Evolutionary conservation across 441 rosid genomes (phyloP).

Genomic region (Corymbia citriodora): DNA sequence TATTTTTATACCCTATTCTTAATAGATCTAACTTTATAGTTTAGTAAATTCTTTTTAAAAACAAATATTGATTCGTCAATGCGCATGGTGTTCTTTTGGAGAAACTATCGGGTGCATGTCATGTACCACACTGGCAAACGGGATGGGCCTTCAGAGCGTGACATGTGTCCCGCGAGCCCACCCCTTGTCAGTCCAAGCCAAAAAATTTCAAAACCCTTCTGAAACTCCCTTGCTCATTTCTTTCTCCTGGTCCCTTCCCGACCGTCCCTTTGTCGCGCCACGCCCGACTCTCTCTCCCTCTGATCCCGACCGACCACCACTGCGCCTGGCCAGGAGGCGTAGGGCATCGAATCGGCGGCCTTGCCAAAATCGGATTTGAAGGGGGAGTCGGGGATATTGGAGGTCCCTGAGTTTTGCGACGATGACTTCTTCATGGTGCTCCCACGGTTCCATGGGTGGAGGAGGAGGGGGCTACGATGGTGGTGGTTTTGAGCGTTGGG

Average conservation of each 20-base stretch:
- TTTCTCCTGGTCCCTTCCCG: no score
- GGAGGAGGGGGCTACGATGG: not conserved
- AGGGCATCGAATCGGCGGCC: not conserved
- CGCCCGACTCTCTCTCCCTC: no score
- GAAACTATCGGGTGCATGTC: no score
- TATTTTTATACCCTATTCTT: not conserved
- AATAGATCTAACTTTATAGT: not conserved
- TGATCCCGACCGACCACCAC: no score
- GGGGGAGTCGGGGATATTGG: constrained; percentile 36
- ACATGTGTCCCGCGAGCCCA: no score
- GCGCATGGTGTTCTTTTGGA: not conserved
- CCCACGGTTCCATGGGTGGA: constrained; percentile 29
- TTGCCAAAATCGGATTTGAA: not conserved
- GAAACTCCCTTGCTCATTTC: no score
- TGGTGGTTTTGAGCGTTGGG: constrained; percentile 15
- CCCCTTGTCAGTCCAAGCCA: no score
- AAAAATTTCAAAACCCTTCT: no score
- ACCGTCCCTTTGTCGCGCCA: no score
- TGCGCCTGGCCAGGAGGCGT: not conserved
- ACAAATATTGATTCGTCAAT: rapidly evolving
- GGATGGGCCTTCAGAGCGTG: no score
- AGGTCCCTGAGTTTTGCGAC: constrained; percentile 38
- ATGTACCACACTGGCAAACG: no score
- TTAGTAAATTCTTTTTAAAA: not conserved
- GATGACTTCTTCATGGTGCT: constrained; percentile 39